Conservation (phyloP, 2,329 filamentous ascomycete genomes). For the Colletotrichum viniferum region DNA sequence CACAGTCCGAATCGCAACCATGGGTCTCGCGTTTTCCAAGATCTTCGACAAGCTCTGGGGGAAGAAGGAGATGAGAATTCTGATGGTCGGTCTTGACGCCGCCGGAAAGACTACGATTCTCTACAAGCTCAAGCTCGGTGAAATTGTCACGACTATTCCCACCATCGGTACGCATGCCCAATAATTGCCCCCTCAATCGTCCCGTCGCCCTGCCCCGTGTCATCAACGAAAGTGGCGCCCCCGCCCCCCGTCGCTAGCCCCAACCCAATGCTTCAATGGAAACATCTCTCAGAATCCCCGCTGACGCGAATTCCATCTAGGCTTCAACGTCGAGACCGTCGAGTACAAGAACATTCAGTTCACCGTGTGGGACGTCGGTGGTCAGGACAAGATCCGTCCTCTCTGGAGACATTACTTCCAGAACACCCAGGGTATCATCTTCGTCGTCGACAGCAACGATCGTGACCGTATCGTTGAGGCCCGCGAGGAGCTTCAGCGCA, state of each 20-base stretch:
- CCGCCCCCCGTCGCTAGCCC: not conserved
- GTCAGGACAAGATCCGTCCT: slow-evolving; percentile 99
- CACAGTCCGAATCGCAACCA: slow-evolving; percentile 63
- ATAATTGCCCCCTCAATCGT: not conserved
- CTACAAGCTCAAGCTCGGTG: slow-evolving; percentile 99
- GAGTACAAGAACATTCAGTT: slow-evolving; percentile 99
- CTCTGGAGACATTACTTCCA: slow-evolving; percentile 99
- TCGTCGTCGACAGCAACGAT: slow-evolving; percentile 99
- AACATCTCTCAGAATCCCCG: not conserved
- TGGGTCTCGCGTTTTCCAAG: slow-evolving; percentile 99
- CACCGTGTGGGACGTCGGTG: slow-evolving; percentile 99
- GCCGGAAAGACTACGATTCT: slow-evolving; percentile 99
- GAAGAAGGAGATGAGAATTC: slow-evolving; percentile 99
- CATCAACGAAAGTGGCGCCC: not conserved
- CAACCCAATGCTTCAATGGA: not conserved
- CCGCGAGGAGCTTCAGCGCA: slow-evolving; percentile 93
- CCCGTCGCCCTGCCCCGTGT: not conserved
- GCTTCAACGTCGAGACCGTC: slow-evolving; percentile 99
- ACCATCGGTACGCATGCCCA: slow-evolving; percentile 77
- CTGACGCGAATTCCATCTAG: slow-evolving; percentile 46
- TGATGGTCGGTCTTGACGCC: slow-evolving; percentile 99
- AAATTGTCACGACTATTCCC: slow-evolving; percentile 98
- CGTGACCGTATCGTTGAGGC: slow-evolving; percentile 97
- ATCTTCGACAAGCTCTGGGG: slow-evolving; percentile 95
- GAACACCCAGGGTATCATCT: slow-evolving; percentile 99